Evolutionary conservation across 352 stramenopile genomes (phyloP), one percentile per base, ranked within the genome.

Genomic region (Globisporangium carolinianum): DNA sequence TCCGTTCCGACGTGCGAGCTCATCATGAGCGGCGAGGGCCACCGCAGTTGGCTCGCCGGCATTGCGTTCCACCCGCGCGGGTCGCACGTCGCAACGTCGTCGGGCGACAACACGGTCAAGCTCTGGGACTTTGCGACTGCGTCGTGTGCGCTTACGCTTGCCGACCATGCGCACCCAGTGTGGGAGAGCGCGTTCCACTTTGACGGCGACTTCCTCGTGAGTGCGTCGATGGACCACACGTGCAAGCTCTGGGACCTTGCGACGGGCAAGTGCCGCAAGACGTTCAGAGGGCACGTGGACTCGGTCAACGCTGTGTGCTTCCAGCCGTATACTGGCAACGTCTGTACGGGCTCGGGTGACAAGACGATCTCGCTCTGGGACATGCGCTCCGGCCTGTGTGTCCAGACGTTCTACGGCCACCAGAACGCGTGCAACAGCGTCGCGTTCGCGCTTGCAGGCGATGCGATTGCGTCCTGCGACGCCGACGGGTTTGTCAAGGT

Each of bases 321-420:
- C 74, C 94, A 98, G 75, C 94, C 91, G 14, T 98, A 84, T 66
- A 94, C 88, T 10, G 87, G 81, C 58, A 97, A 98, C 74, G 70
- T 98, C 18, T 97, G 87, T 75, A 97, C 91, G 3, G 91, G 77
- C 47, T 96, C 85, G 5, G 94, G 89, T 8, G 94, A 98, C 76
- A 98, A 98, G 70, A 98, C 94, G 10, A 73, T 98, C 6, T 97
- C 86, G 48, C 83, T 98, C 64, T 98, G 94, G 94, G 94, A 98
- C 58, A 75, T 98, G 58, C 97, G 94, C 39, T 91, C 86, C 5
- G 86, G 83, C 4, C 79, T 96, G 3, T 97, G 87, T 47, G 87
- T 95, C 38, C 83, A 98, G 77, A 98, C 92, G 37, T 98, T 98
- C 49, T 98, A 97, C 64, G 94, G 94, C 11, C 94, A 98, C 69